phyloP scores from a whole-genome alignment of 352 stramenopile species.

The Peronospora belbahrii region DNA sequence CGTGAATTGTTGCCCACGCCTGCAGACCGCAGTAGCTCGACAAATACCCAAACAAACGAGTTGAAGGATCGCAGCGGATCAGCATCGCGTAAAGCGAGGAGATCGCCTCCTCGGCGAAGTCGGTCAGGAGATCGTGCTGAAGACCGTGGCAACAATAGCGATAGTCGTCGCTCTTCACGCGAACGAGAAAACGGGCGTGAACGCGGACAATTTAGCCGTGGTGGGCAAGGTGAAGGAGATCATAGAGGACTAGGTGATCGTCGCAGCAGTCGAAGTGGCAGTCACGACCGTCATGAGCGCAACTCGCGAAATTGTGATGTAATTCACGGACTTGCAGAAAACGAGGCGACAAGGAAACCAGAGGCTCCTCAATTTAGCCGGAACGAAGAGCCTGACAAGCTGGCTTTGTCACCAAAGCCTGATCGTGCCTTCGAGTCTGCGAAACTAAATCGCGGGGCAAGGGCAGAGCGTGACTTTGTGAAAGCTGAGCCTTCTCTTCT shows the following conservation, averaged over 20 bases:
- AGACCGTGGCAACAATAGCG: conserved; percentile 18
- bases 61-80: conserved; percentile 17
- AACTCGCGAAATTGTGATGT: conserved; percentile 13
- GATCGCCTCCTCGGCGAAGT: conserved; percentile 27
- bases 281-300: conserved; percentile 23
- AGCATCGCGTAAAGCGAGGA: conserved; percentile 25
- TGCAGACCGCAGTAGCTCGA: conserved; percentile 13
- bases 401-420: conserved; percentile 8
- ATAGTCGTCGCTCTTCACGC: conserved; percentile 23
- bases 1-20: conserved; percentile 21
- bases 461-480: conserved; percentile 9
- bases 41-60: conserved; percentile 16
- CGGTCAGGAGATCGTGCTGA: conserved; percentile 30
- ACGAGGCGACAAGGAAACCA: conserved; percentile 7
- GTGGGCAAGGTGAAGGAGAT: conserved; percentile 21
- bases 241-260: conserved; percentile 16
- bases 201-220: conserved; percentile 17
- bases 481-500: conserved; percentile 15
- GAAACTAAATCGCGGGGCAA: conserved; percentile 12
- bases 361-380: conserved; percentile 8
- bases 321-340: conserved; percentile 15
- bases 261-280: conserved; percentile 18
- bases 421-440: conserved; percentile 8
- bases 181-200: conserved; percentile 18
- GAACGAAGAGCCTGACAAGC: conserved; percentile 16